Evolutionary conservation across 441 rosid species (phyloP).

Genomic region (Biscutella laevigata): DNA sequence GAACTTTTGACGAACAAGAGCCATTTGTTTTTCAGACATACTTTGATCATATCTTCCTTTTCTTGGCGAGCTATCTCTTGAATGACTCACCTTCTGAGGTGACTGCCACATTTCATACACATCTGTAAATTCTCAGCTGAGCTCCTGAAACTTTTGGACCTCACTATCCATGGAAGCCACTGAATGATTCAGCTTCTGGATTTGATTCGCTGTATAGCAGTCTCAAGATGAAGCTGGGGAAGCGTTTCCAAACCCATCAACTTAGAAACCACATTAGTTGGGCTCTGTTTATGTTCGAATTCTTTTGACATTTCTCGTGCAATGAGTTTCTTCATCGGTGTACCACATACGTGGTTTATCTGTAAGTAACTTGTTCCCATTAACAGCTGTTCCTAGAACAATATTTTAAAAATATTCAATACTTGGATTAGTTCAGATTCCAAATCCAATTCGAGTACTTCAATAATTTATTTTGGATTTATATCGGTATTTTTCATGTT

Average conservation of each 20-base stretch:
- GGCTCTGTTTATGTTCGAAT: slow-evolving; percentile 36
- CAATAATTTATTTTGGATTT: too few species aligned
- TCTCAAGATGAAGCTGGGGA: too few species aligned
- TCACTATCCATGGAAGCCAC: too few species aligned
- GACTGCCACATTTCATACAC: slow-evolving; percentile 56
- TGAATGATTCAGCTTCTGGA: too few species aligned
- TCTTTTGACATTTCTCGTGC: slow-evolving; percentile 77
- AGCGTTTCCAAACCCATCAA: too few species aligned
- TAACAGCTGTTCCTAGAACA: slow-evolving; percentile 48
- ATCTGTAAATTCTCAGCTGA: too few species aligned
- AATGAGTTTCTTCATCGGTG: slow-evolving; percentile 47
- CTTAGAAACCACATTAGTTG: slow-evolving; percentile 76
- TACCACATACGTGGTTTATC: slow-evolving; percentile 69
- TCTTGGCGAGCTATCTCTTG: too few species aligned
- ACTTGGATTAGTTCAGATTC: too few species aligned
- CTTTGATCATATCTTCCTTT: slow-evolving; percentile 34
- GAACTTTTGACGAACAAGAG: slow-evolving; percentile 72
- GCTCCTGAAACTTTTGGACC: slow-evolving; percentile 25
- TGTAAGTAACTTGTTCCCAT: slow-evolving; percentile 64
- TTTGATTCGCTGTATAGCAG: slow-evolving; percentile 39
- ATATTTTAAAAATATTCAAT: too few species aligned
- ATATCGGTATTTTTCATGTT: too few species aligned
- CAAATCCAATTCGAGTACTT: too few species aligned
- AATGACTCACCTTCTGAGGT: slow-evolving; percentile 27
- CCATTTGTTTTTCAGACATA: slow-evolving; percentile 41